Base-by-base conservation (phyloP, 345 rosid genomes). In the Citrus reticulata region DNA sequence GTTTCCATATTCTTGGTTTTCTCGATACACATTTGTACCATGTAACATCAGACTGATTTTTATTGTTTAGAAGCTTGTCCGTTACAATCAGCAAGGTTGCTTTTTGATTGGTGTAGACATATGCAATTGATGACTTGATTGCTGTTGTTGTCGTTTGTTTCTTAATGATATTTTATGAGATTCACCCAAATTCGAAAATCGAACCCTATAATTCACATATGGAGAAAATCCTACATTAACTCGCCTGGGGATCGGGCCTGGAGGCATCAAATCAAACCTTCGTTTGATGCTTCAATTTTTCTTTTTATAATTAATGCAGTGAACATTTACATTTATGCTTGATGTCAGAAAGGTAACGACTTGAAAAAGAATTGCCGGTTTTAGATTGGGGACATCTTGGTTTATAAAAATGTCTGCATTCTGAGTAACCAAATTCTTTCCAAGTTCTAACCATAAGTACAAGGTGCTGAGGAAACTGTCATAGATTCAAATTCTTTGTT, bases 391-490 rank as follows among this genome's bases (percentile, higher is more conserved):
- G 14, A 63, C 16, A 22, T 46, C 68, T 61, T 62, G 40, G 19
- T 24, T 66, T 6, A 10, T 16, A 42, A 32, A 2, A 40, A n/a
- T 22, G 16, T 10, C 27, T 24, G 51, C 24, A n/a, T 61, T 34
- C 34, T n/a, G 17, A 39, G 20, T 10, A 25, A 29, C 25, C 30
- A 27, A 64, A 14, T 62, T 35, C 30, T 17, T 46, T 46, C 51
- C 17, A 13, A 46, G 51, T 62, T 51, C 64, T 22, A 46, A n/a
- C 16, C 11, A 14, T 25, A 29, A 57, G 25, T 77, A 81, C 86
- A 80, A 83, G 83, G 20, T 54, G 39, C 75, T 4, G 6, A 46
- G 32, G 40, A 58, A 46, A 68, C 72, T 65, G 20, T 6, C 11
- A 59, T 46, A 59, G 19, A 49, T 37, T 51, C 63, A 49, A 58